Base-by-base conservation (phyloP, 495 filamentous ascomycete species). In the Gamarada debralockiae region DNA sequence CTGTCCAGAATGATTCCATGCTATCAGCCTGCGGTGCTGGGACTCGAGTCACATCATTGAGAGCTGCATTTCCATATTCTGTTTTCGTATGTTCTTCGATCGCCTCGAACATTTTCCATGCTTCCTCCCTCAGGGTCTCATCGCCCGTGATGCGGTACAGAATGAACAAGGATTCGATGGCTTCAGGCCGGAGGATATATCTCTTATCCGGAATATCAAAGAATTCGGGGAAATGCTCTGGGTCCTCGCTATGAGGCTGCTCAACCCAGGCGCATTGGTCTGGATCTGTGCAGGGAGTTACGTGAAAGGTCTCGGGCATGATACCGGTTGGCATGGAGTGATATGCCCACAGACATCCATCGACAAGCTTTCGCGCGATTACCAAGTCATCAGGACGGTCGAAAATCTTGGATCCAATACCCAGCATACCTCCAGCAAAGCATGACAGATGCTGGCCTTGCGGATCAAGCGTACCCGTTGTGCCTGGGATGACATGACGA, bases 401-500 rank as follows among this genome's bases (percentile, higher is more conserved):
- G 50, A 93, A 90, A 3, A 90, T 70, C 56, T 81, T 85, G 24
- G 87, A 85, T 25, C 89, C 92, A 37, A 97, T 68, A 10, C 81
- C 91, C 48, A 93, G 82, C 92, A 96, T 96, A 15, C 89, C 92
- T 14, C 92, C 92, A 0, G 81, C 81, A 61, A 95, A 97, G 66
- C 92, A 96, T 33, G 64, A 65, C 12, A 77, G 63, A 59, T 78
- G 74, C 48, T 76, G 71, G 4, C 78, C 75, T 53, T 72, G 64
- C 3, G 66, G 56, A 15, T 63, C 57, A 15, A 71, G 57, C 14
- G 65, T 2, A 55, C 29, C 9, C 63, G 60, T 14, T 53, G 61
- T 48, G 0, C 80, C 76, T 59, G 96, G 84, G 3, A 95, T 78
- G 20, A 96, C 77, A 53, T 91, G 82, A n/a, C 80, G 79, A 40